phyloP scores from a whole-genome alignment of 306 rosid species.

The Vigna trinervia region DNA sequence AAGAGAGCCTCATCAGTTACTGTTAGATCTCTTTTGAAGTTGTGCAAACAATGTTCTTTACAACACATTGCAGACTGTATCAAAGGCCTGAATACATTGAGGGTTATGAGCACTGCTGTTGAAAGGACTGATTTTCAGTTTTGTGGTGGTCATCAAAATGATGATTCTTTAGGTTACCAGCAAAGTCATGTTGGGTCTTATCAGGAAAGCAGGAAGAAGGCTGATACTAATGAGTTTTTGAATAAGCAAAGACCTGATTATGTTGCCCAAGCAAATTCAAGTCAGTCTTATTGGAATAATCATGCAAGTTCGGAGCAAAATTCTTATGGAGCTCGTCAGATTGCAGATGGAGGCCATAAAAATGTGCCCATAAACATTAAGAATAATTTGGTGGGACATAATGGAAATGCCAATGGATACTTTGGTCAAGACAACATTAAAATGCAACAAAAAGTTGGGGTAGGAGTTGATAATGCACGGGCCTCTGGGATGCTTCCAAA shows the following conservation, averaged over 20 bases:
- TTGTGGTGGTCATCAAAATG: slow-evolving; percentile 37
- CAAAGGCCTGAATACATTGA: slow-evolving; percentile 40
- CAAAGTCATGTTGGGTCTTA: slow-evolving; percentile 43
- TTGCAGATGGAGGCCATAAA: not conserved
- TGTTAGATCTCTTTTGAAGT: slow-evolving; percentile 40
- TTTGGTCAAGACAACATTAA: slow-evolving; percentile 12
- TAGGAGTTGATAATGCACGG: slow-evolving; percentile 21
- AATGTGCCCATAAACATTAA: not conserved
- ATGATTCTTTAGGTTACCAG: slow-evolving; percentile 45
- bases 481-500: slow-evolving; percentile 31
- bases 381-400: slow-evolving; percentile 6
- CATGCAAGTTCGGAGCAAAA: slow-evolving; percentile 22
- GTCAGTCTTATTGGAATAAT: slow-evolving; percentile 36
- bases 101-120: slow-evolving; percentile 51
- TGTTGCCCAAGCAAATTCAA: slow-evolving; percentile 26
- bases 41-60: slow-evolving; percentile 34
- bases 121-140: slow-evolving; percentile 51
- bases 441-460: slow-evolving; percentile 43
- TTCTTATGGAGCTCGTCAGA: slow-evolving; percentile 12
- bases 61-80: slow-evolving; percentile 3
- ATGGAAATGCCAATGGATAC: slow-evolving; percentile 11
- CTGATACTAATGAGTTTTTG: slow-evolving; percentile 10
- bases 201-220: not conserved
- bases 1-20: slow-evolving; percentile 41
- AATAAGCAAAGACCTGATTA: slow-evolving; percentile 11